A percentile compares a stretch with the other conserved stretches of the same genome.
These are phyloP conservation scores for Aspergillus asperescens DNA, from an alignment of 495 filamentous ascomycete species.

Conservation along the genomic window DNA sequence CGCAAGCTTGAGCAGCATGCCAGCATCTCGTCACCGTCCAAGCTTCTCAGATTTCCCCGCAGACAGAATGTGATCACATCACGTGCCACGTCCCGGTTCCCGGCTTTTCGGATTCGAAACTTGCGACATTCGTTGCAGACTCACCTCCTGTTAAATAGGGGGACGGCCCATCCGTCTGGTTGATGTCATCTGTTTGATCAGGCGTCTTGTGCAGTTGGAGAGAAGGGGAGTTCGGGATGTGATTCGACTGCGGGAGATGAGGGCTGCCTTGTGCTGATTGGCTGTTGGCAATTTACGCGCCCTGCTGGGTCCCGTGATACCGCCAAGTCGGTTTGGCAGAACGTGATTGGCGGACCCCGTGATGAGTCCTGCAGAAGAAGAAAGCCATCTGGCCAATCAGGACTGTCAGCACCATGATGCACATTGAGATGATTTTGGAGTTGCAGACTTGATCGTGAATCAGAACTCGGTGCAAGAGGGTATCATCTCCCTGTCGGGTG, in stretches of 20 bases:
- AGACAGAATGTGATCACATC: constrained; percentile 5
- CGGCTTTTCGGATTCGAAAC: neutral
- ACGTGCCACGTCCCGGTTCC: neutral
- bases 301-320: constrained; percentile 18
- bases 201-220: neutral
- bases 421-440: neutral
- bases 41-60: constrained; percentile 21
- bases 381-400: constrained; percentile 21
- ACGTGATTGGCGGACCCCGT: constrained; percentile 19
- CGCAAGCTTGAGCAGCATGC: no score
- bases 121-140: neutral
- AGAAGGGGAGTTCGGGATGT: neutral
- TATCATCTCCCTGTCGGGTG: neutral
- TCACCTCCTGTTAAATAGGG: neutral
- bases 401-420: neutral
- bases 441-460: neutral
- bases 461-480: neutral
- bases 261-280: neutral
- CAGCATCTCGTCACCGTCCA: constrained; percentile 15
- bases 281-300: constrained; percentile 20
- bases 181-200: no score
- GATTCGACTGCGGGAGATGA: constrained; percentile 4
- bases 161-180: neutral
- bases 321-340: neutral
- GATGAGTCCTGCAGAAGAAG: constrained; percentile 27